A percentile compares a stretch with the other conserved stretches of the same genome.
Evolutionary conservation across 2,329 filamentous ascomycete genomes (phyloP).

Genomic region (Monilinia vaccinii-corymbosi): DNA sequence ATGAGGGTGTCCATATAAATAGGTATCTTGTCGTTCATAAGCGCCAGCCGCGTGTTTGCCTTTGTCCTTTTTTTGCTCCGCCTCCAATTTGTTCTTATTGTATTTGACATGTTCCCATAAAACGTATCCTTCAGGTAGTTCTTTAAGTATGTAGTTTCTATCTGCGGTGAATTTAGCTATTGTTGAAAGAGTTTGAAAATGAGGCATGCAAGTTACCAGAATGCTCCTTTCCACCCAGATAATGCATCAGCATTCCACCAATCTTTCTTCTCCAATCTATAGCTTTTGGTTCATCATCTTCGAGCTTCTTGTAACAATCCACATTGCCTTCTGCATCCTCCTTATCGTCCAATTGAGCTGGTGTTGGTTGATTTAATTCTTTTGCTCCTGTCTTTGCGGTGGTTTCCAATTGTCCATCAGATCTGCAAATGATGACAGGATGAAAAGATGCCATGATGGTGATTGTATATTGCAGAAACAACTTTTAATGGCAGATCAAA

Average conservation of each 20-base stretch:
- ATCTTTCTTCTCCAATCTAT: slow-evolving; percentile 50
- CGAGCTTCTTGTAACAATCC: slow-evolving; percentile 45
- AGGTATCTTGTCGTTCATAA: slow-evolving; percentile 48
- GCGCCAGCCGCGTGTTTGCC: slow-evolving; percentile 36
- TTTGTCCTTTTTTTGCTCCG: slow-evolving; percentile 33
- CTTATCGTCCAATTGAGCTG: slow-evolving; percentile 41
- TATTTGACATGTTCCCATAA: slow-evolving; percentile 51
- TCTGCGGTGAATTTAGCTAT: slow-evolving; percentile 18
- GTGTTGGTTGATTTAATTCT: slow-evolving; percentile 41
- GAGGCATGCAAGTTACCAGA: slow-evolving; percentile 3
- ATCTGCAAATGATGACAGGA: slow-evolving; percentile 21
- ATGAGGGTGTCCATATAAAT: slow-evolving; percentile 49
- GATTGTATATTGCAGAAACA: background rate
- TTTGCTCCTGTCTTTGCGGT: slow-evolving; percentile 17
- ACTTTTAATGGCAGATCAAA: background rate
- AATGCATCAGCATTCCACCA: slow-evolving; percentile 46
- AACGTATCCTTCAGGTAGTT: slow-evolving; percentile 46
- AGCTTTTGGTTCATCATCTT: slow-evolving; percentile 41
- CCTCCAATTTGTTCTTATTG: slow-evolving; percentile 34
- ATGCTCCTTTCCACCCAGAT: slow-evolving; percentile 33
- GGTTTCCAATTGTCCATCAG: slow-evolving; percentile 24
- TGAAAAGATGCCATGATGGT: slow-evolving; percentile 21
- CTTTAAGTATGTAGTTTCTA: slow-evolving; percentile 40
- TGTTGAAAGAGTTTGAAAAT: background rate
- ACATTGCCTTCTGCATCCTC: slow-evolving; percentile 43